These are phyloP conservation scores for Eucalyptus leucophloia DNA, from an alignment of 345 rosid species.

Conservation along the genomic window DNA sequence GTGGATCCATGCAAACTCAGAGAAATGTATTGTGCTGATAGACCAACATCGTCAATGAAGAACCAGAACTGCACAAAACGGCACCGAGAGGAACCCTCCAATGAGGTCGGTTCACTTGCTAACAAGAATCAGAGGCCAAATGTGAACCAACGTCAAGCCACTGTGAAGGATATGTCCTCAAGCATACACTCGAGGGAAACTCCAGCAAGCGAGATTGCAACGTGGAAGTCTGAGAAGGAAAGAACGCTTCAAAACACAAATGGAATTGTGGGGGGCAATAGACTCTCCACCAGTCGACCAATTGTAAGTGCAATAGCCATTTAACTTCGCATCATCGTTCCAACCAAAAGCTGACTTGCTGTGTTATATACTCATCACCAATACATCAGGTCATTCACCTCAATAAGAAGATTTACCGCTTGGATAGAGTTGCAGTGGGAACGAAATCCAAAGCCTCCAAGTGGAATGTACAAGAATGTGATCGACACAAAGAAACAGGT, in stretches of 20 bases:
- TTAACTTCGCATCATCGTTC: neutral
- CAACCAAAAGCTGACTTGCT: neutral
- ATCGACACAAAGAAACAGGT: neutral
- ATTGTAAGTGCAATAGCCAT: neutral
- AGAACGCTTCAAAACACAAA: neutral
- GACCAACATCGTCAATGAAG: neutral
- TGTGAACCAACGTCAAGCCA: neutral
- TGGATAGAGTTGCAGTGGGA: neutral
- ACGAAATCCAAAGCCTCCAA: neutral
- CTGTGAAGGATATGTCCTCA: neutral
- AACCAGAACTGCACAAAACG: neutral
- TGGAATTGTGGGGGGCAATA: neutral
- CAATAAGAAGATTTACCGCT: neutral
- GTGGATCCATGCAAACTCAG: neutral
- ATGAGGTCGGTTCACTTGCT: neutral
- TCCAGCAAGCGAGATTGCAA: neutral
- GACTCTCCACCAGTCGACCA: neutral
- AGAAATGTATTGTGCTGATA: neutral
- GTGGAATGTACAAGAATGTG: neutral
- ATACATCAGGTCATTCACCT: neutral
- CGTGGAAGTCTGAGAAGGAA: neutral
- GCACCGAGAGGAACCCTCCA: neutral
- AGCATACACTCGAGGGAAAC: neutral
- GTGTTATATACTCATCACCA: too few relatives aligned
- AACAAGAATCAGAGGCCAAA: neutral